Base-by-base conservation (phyloP, 2,329 filamentous ascomycete species). In the Xylaria sp. region DNA sequence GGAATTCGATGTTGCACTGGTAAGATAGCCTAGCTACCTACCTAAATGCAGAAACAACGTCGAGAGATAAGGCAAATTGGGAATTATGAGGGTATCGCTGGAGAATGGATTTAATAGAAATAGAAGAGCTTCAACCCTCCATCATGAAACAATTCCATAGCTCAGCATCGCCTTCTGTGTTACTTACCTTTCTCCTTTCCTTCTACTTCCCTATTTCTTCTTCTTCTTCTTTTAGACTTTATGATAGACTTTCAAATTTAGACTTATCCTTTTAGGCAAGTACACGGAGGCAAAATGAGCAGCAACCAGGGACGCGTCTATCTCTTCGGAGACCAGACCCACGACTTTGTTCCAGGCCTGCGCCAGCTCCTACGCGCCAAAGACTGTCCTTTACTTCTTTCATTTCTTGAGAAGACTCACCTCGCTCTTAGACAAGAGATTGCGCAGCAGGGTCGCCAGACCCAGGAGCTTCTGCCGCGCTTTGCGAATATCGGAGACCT, bases 241-340 rank as follows among this genome's bases (percentile, higher is more conserved):
- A 17, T 42, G 38, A 42, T 42, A 17, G n/a, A n/a, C 23, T 45
- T 12, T 45, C 21, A 11, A 45, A 23, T 11, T 45, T 14, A 45
- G 21, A 45, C 42, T 45, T 14, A 42, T 42, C 5, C 17, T 9
- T 17, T 23, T 45, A 8, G 42, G 2, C 17, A 45, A 45, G 42
- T 45, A 21, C 42, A 45, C 19, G 5, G 42, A 45, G 14, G 42
- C 42, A 45, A 25, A 11, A 45, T 45, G 42, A 45, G 19, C 42
- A 45, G 42, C 42, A 45, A 45, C 23, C 19, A 15, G 33, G 42
- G 54, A 25, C 42, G 19, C 21, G 35, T 57, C 43, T 57, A 25
- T 35, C 40, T 57, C 25, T 57, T 57, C 54, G 54, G 54, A 47
- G 54, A 57, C 23, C 54, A 49, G 42, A 57, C 45, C 11, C 37